phyloP scores from a whole-genome alignment of 2,329 filamentous ascomycete species.

The Cytospora schulzeri region DNA sequence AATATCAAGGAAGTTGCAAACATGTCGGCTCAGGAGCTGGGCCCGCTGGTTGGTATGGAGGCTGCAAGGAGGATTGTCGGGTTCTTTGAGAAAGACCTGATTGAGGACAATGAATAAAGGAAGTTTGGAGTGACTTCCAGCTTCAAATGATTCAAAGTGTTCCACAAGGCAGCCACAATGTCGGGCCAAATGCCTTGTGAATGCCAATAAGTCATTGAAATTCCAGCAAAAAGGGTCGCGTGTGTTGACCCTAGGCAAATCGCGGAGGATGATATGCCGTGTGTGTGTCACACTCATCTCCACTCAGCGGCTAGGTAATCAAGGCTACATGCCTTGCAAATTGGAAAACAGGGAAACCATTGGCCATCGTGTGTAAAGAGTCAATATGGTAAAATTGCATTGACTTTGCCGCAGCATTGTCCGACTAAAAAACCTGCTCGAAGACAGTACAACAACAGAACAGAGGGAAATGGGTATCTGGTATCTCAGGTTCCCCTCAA shows the following conservation, averaged over 20 bases:
- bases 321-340: background rate
- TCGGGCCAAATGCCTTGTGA: background rate
- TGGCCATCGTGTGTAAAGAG: background rate
- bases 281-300: background rate
- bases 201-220: background rate
- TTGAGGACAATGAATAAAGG: conserved; percentile 50
- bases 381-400: background rate
- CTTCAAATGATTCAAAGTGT: background rate
- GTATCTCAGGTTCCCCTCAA: conserved; percentile 13
- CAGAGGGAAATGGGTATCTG: conserved; percentile 14
- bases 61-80: conserved; percentile 73
- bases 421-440: background rate
- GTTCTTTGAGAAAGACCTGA: conserved; percentile 74
- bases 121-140: background rate
- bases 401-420: background rate
- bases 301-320: background rate
- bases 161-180: background rate
- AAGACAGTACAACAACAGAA: conserved; percentile 10
- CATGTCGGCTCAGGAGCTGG: conserved; percentile 74
- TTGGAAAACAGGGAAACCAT: background rate
- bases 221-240: background rate
- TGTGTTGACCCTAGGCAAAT: background rate
- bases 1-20: conserved; percentile 85
- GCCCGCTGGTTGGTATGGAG: conserved; percentile 74
- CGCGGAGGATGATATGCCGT: background rate